phyloP scores from a whole-genome alignment of 768 basidiomycete species.

The Naganishia randhawae region DNA sequence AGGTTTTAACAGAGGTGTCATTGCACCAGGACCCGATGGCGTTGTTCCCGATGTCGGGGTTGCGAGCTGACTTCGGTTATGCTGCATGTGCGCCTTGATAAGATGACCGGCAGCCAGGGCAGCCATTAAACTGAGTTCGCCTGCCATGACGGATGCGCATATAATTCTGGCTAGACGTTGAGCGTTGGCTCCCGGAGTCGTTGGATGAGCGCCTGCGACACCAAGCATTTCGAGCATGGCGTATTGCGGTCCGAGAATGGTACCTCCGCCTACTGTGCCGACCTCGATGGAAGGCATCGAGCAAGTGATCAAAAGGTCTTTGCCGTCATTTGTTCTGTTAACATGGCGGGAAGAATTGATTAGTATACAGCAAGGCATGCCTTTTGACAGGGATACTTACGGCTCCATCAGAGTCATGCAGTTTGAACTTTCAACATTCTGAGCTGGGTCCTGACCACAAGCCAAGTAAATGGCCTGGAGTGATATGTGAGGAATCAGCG shows the following conservation, averaged over 20 bases:
- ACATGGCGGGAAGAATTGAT: neutral
- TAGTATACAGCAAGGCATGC: neutral
- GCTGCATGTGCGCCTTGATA: conserved; percentile 68
- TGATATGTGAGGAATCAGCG: neutral
- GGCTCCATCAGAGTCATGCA: conserved; percentile 99
- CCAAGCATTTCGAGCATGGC: conserved; percentile 92
- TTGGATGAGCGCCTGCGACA: conserved; percentile 79
- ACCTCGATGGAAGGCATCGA: conserved; percentile 99
- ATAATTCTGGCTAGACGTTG: conserved; percentile 84
- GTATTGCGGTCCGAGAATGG: conserved; percentile 81
- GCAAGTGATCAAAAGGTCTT: conserved; percentile 86
- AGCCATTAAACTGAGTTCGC: conserved; percentile 84
- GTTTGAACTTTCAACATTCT: conserved; percentile 97
- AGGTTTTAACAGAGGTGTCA: conserved; percentile 9
- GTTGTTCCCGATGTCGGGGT: conserved; percentile 10
- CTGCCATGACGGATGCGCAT: conserved; percentile 91
- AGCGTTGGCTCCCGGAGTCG: conserved; percentile 82
- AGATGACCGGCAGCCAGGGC: conserved; percentile 93
- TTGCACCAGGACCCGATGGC: conserved; percentile 14
- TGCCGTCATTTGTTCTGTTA: conserved; percentile 72
- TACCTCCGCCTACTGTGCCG: conserved; percentile 95
- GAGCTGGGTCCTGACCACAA: conserved; percentile 96
- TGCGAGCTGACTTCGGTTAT: conserved; percentile 20
- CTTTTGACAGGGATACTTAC: conserved; percentile 56
- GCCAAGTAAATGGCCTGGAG: conserved; percentile 76